Percentiles rank a stretch among this genome's conserved stretches.
phyloP scores from a whole-genome alignment of 768 basidiomycete genomes.

The Russula brevipes region DNA sequence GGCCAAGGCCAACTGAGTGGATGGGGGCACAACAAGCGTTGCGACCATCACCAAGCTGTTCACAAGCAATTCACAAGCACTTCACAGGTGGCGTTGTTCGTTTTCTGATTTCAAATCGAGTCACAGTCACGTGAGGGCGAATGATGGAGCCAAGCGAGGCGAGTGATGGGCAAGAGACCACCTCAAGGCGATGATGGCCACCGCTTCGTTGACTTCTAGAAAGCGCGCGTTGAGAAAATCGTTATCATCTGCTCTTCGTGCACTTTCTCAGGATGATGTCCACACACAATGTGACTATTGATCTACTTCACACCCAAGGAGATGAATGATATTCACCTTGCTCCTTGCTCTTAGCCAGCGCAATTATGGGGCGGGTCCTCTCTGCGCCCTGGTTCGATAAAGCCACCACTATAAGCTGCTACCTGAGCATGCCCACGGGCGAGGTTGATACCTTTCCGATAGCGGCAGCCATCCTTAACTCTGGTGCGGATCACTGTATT shows the following conservation, averaged over 20 bases:
- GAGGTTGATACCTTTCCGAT: constrained; percentile 59
- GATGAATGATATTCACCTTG: not conserved
- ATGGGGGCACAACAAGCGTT: too few relatives aligned
- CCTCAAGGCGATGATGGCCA: not conserved
- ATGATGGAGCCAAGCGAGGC: too few relatives aligned
- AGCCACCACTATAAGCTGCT: constrained; percentile 59
- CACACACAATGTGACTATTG: constrained; percentile 53
- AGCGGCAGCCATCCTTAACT: constrained; percentile 46
- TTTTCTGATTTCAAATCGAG: too few relatives aligned
- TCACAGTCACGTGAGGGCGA: too few relatives aligned
- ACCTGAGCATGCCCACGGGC: constrained; percentile 71
- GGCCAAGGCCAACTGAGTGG: too few relatives aligned
- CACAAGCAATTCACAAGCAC: too few relatives aligned
- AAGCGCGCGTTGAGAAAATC: constrained; percentile 54
- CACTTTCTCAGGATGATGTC: constrained; percentile 41
- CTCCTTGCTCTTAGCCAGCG: constrained; percentile 36
- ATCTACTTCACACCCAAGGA: not conserved
- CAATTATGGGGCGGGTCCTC: constrained; percentile 45
- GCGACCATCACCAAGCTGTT: too few relatives aligned
- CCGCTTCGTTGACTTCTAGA: constrained; percentile 31
- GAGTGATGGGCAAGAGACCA: too few relatives aligned
- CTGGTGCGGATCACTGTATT: constrained; percentile 38
- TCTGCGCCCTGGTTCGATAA: constrained; percentile 46
- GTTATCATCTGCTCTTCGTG: constrained; percentile 41
- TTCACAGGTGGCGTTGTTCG: too few relatives aligned